These are phyloP conservation scores for Phytophthora foliorum DNA, from an alignment of 352 stramenopile species.

Conservation along the genomic window DNA sequence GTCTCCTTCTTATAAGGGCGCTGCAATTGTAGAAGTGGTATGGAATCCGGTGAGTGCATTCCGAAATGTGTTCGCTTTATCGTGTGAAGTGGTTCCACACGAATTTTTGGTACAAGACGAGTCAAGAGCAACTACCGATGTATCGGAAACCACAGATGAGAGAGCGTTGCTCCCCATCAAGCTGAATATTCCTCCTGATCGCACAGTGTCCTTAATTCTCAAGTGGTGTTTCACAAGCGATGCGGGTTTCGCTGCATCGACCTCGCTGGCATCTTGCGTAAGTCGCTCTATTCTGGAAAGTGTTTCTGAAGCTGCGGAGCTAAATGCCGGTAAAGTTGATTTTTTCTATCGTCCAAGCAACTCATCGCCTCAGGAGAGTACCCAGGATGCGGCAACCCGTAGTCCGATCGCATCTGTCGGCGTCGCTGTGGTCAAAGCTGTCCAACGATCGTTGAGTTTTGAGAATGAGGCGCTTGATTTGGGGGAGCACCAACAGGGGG, in stretches of 20 bases:
- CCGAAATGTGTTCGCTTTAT: conserved; percentile 61
- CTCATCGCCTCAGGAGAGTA: conserved; percentile 21
- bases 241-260: conserved; percentile 72
- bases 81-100: conserved; percentile 47
- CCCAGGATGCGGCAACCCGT: conserved; percentile 17
- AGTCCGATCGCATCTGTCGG: conserved; percentile 48
- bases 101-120: conserved; percentile 43
- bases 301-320: conserved; percentile 63
- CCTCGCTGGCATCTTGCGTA: conserved; percentile 73
- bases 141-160: conserved; percentile 9
- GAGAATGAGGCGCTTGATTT: conserved; percentile 79
- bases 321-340: conserved; percentile 68
- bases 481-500: conserved; percentile 80
- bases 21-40: conserved; percentile 54
- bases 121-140: conserved; percentile 3
- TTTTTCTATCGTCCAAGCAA: conserved; percentile 49
- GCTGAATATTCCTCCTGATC: conserved; percentile 48
- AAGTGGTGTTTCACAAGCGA: conserved; percentile 76
- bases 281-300: conserved; percentile 69
- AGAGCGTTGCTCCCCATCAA: conserved; percentile 47
- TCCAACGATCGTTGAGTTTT: conserved; percentile 73
- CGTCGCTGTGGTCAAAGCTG: conserved; percentile 74
- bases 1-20: conserved; percentile 45
- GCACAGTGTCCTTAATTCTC: conserved; percentile 51
- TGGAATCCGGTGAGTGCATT: conserved; percentile 67